Evolutionary conservation across 108 stramenopile species (phyloP), one percentile per base, ranked within the genome.

Genomic region (Cyclotella atomus): DNA sequence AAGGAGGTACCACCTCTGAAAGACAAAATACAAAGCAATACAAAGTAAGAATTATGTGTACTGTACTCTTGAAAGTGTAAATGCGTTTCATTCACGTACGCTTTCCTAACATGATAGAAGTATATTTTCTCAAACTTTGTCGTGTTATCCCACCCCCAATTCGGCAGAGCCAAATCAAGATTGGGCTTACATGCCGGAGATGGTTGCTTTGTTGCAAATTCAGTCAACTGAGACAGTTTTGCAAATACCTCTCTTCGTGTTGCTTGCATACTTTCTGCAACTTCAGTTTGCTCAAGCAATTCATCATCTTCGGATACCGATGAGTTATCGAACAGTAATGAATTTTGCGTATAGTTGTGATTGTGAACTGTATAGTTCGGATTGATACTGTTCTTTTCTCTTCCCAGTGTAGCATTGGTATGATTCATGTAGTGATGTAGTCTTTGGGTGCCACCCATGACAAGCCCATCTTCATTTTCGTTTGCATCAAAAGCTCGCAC

Each of bases 1-100:
- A 75, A 50, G 8, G 45, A 55, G n/a, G 65, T 67, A 30, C 74
- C 74, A n/a, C 66, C 66, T 52, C 52, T 52, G 52, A n/a, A n/a
- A n/a, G n/a, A n/a, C n/a, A n/a, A n/a, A n/a, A n/a, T n/a, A n/a
- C n/a, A n/a, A n/a, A n/a, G n/a, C n/a, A n/a, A n/a, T n/a, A n/a
- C n/a, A n/a, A n/a, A n/a, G n/a, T n/a, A n/a, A n/a, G n/a, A n/a
- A n/a, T n/a, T n/a, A n/a, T n/a, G n/a, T n/a, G n/a, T n/a, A n/a
- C n/a, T n/a, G n/a, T n/a, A n/a, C n/a, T n/a, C n/a, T n/a, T n/a
- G n/a, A n/a, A n/a, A n/a, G n/a, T n/a, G n/a, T n/a, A n/a, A n/a
- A n/a, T n/a, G n/a, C n/a, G n/a, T n/a, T n/a, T n/a, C n/a, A 21
- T 6, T n/a, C 21, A 52, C 52, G 52, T 52, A 52, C 66, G 66